A percentile compares a stretch with the other conserved stretches of the same genome.
phyloP scores from a whole-genome alignment of 805 yeast genomes.

The Priceomyces fermenticarens region DNA sequence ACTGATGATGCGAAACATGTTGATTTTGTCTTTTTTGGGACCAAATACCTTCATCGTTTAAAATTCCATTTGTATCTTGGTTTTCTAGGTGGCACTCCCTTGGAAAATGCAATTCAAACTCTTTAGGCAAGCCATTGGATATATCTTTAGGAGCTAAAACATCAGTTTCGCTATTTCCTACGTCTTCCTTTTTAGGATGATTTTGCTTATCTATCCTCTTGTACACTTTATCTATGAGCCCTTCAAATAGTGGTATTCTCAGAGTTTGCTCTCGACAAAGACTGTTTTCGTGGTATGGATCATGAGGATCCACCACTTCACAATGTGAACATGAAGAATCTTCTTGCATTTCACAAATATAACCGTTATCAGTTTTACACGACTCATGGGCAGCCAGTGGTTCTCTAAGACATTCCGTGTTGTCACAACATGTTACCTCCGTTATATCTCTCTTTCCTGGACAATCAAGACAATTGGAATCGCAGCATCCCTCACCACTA shows the following conservation, averaged over 20 bases:
- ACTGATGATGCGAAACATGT: slow-evolving; percentile 34
- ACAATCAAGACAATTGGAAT: slow-evolving; percentile 2
- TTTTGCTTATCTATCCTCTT: slow-evolving; percentile 18
- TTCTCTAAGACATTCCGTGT: slow-evolving; percentile 5
- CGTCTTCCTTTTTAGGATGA: slow-evolving; percentile 3
- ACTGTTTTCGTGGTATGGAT: slow-evolving; percentile 13
- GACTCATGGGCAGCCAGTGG: neutral
- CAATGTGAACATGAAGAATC: neutral
- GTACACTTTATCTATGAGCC: slow-evolving; percentile 36
- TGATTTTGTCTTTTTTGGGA: neutral
- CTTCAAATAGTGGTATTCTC: slow-evolving; percentile 35
- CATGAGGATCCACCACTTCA: neutral
- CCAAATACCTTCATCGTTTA: neutral
- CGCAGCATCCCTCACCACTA: slow-evolving; percentile 7
- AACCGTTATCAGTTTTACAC: neutral
- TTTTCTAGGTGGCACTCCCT: slow-evolving; percentile 30
- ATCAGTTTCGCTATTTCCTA: slow-evolving; percentile 7
- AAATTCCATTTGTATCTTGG: neutral
- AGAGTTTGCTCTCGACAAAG: slow-evolving; percentile 28
- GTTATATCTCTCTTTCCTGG: neutral
- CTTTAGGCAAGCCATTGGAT: slow-evolving; percentile 3
- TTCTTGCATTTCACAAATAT: slow-evolving; percentile 1
- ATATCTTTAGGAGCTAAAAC: slow-evolving; percentile 3
- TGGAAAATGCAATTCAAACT: slow-evolving; percentile 37
- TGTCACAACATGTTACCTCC: slow-evolving; percentile 9